Evolutionary conservation across 225 moss, liverwort and hornwort genomes (phyloP), one percentile per base, ranked within the genome.

Genomic region (Climacium dendroides): DNA sequence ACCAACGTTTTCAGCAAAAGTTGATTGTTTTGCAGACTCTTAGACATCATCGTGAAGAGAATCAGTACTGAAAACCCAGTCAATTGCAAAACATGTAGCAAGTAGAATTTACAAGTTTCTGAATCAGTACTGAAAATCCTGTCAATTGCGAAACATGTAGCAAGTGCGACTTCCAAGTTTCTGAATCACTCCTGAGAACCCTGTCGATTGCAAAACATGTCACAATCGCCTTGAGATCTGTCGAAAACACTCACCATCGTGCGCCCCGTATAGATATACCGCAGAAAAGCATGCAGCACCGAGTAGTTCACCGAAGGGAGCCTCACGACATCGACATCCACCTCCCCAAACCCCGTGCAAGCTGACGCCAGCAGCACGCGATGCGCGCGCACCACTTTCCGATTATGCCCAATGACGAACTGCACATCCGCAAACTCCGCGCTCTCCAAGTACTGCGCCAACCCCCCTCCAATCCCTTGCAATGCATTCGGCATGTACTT

Each of bases 231-330:
- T 35, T 59, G 23, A 52, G 62, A 74, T 55, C 5, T 29, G 72
- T 30, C 32, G 39, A 30, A 73, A 55, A 19, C 35, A 60, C 93
- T 59, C 70, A 99, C 99, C 96, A 87, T 83, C 29, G 99, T 91
- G 50, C 89, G 94, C 47, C 99, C 99, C 34, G 95, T 94, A 89
- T 99, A 99, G 34, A 99, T 87, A 75, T 95, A 97, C 83, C 94
- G 94, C 59, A 99, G 99, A 78, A 97, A 87, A 37, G 94, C 89
- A 66, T 86, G 94, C 19, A 99, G 88, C 55, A 92, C 89, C 28
- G 94, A 43, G 52, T 96, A 95, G 26, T 89, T 88, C 78, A 96
- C 92, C 20, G 87, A 90, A 15, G 94, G 95, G 34, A 99, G 91
- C 19, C 79, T 90, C 60, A 97, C 79, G 17, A 90, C 90, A 80